phyloP scores from a whole-genome alignment of 2,329 filamentous ascomycete species.

The Paraphaeosphaeria minitans region DNA sequence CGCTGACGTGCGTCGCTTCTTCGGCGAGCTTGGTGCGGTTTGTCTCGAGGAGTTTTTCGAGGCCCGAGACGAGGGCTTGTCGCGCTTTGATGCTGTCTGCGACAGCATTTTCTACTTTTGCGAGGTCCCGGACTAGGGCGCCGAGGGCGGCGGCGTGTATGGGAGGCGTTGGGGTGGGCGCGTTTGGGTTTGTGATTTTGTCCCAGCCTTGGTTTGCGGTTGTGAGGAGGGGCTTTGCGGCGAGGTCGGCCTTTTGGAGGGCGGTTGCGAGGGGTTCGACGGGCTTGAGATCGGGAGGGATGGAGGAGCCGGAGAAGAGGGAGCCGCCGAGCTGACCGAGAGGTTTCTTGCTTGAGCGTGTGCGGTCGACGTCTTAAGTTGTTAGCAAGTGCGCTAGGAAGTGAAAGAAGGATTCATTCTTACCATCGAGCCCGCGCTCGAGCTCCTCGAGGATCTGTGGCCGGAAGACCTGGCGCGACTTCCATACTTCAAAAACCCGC shows the following conservation, averaged over 20 bases:
- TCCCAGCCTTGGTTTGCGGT: conserved; percentile 81
- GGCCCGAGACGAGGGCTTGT: conserved; percentile 72
- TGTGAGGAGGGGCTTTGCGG: conserved; percentile 69
- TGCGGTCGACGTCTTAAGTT: conserved; percentile 60
- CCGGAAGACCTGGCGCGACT: conserved; percentile 84
- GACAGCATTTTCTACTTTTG: conserved; percentile 85
- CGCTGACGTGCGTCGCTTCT: conserved; percentile 70
- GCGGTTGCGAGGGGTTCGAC: conserved; percentile 76
- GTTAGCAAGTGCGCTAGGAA: conserved; percentile 11
- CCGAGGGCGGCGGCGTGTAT: conserved; percentile 91
- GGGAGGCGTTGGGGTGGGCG: conserved; percentile 75
- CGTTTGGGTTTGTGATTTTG: conserved; percentile 76
- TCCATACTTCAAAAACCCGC: conserved; percentile 94
- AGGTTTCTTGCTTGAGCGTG: conserved; percentile 59
- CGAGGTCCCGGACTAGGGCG: conserved; percentile 85
- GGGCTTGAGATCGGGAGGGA: conserved; percentile 77
- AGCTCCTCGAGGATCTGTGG: conserved; percentile 77
- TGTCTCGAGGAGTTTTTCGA: conserved; percentile 80
- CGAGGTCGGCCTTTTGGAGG: conserved; percentile 72
- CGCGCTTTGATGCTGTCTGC: conserved; percentile 88
- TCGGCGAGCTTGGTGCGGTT: conserved; percentile 71
- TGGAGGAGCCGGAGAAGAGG: conserved; percentile 66
- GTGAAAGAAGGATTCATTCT: conserved; percentile 22
- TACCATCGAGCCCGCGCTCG: conserved; percentile 80
- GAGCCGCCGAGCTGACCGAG: conserved; percentile 63